Conservation (phyloP, 139 green algal genomes). For the Chlorella vulgaris region DNA sequence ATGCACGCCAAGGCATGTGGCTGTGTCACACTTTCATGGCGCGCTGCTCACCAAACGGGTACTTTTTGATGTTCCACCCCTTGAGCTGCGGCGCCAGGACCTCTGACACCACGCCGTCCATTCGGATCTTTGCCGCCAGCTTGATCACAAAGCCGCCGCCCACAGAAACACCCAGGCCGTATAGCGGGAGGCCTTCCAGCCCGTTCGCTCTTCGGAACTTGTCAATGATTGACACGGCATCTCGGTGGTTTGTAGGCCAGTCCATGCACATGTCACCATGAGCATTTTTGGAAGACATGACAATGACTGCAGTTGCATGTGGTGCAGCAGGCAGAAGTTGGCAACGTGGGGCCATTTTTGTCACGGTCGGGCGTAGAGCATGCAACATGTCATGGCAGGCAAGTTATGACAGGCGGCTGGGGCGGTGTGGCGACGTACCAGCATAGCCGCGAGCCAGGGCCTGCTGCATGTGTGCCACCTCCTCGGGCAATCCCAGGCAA, state of each 20-base stretch:
- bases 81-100: neutral
- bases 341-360: no score
- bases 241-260: constrained; percentile 1
- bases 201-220: neutral
- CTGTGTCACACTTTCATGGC: neutral
- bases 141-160: constrained; percentile 29
- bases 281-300: constrained; percentile 4
- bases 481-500: constrained; percentile 25
- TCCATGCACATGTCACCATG: constrained; percentile 11
- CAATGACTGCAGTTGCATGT: neutral
- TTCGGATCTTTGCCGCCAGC: neutral
- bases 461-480: constrained; percentile 27
- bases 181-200: constrained; percentile 14
- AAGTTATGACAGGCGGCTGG: no score
- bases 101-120: constrained; percentile 7
- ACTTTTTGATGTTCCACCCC: neutral
- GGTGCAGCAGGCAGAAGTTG: neutral
- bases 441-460: constrained; percentile 18
- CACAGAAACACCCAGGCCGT: constrained; percentile 26
- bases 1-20: neutral
- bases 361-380: no score
- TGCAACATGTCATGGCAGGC: no score
- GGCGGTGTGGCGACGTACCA: neutral
- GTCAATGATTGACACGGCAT: neutral
- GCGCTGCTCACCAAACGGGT: neutral